These are phyloP conservation scores for Cinchona pubescens DNA, from an alignment of 257 asterid genomes.

Conservation along the genomic window DNA sequence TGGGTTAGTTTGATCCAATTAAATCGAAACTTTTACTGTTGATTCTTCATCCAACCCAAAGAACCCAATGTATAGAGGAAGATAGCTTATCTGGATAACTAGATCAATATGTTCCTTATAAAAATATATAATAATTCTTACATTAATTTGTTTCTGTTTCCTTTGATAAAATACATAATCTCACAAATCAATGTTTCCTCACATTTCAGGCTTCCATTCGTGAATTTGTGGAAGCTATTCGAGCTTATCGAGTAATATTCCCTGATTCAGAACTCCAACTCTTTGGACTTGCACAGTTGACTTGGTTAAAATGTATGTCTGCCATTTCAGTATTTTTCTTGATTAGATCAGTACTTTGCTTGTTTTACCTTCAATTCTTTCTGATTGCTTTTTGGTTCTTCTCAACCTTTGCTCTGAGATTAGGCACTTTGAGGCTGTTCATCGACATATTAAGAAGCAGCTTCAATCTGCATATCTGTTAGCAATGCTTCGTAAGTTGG, in stretches of 20 bases:
- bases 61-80: background rate
- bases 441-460: conserved; percentile 58
- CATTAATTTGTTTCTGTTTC: background rate
- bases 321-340: background rate
- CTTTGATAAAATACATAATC: background rate
- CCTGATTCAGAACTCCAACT: conserved; percentile 84
- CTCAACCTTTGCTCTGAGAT: background rate
- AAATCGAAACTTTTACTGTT: background rate
- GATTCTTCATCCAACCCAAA: conserved; percentile 1
- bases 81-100: background rate
- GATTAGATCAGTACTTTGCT: conserved; percentile 1
- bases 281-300: conserved; percentile 74
- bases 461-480: conserved; percentile 58
- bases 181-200: background rate
- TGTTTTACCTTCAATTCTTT: background rate
- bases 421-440: conserved; percentile 87
- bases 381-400: background rate
- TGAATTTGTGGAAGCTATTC: conserved; percentile 91
- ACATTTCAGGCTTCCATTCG: conserved; percentile 70
- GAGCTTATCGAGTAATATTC: conserved; percentile 90
- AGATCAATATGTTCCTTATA: background rate
- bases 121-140: background rate
- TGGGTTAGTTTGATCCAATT: conserved; percentile 1
- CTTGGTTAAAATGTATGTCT: conserved; percentile 61
- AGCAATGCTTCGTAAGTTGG: conserved; percentile 66